A percentile compares a stretch with the other conserved stretches of the same genome.
Evolutionary conservation across 2,329 filamentous ascomycete species (phyloP).

Genomic region (Diplocarpon mali): DNA sequence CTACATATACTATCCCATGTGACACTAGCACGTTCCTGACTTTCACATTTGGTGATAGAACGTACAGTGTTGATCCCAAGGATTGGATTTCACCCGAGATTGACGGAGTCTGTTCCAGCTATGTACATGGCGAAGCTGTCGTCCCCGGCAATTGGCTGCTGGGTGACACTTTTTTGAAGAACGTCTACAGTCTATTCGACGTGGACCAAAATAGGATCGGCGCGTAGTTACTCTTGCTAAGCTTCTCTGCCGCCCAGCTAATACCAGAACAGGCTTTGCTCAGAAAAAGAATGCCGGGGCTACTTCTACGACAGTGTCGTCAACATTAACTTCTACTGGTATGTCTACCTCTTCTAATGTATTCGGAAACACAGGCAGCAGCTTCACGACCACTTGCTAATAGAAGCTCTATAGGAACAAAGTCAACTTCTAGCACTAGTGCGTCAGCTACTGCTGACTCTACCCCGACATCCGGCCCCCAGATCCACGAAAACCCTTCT

Average conservation of each 20-base stretch:
- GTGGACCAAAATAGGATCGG: conserved; percentile 56
- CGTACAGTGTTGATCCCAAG: conserved; percentile 53
- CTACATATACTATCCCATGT: conserved; percentile 65
- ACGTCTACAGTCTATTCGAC: conserved; percentile 81
- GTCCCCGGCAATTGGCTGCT: conserved; percentile 62
- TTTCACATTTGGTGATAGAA: conserved; percentile 56
- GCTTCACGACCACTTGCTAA: conserved; percentile 1
- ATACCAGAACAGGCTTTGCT: conserved; percentile 16
- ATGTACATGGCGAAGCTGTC: conserved; percentile 61
- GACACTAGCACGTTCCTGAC: conserved; percentile 48
- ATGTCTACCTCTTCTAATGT: conserved; percentile 3
- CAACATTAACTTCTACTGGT: conserved; percentile 18
- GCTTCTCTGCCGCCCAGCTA: conserved; percentile 1
- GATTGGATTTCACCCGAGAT: conserved; percentile 52
- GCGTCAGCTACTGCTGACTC: background rate
- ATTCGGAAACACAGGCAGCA: conserved; percentile 3
- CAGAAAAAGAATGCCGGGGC: conserved; percentile 6
- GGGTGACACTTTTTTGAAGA: conserved; percentile 79
- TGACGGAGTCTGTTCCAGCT: conserved; percentile 49
- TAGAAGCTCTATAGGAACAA: conserved; percentile 5
- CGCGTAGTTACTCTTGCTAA: conserved; percentile 25
- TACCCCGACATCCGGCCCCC: conserved; percentile 26
- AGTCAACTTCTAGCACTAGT: conserved; percentile 1
- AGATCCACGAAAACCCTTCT: conserved; percentile 30
- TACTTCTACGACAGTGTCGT: conserved; percentile 9